phyloP scores from a whole-genome alignment of 306 rosid species.

The Alnus glutinosa region DNA sequence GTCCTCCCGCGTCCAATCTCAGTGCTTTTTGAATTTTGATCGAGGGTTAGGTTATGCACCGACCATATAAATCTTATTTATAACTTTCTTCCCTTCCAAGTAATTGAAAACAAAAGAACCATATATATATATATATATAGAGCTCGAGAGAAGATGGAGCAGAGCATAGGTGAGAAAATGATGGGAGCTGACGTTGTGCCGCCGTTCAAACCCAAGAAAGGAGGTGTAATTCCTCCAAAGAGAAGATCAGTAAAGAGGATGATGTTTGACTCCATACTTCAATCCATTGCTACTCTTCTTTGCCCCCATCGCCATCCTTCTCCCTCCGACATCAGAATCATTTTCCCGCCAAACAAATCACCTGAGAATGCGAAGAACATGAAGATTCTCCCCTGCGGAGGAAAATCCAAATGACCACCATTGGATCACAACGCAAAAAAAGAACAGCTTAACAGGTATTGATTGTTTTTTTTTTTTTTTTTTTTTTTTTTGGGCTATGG shows the following conservation, averaged over 20 bases:
- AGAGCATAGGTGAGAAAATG: not conserved
- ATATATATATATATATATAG: too few species aligned
- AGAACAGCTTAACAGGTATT: too few species aligned
- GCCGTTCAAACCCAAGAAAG: conserved; percentile 28
- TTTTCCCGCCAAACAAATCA: not conserved
- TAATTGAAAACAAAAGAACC: too few species aligned
- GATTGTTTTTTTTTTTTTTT: too few species aligned
- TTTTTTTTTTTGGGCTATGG: too few species aligned
- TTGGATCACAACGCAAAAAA: not conserved
- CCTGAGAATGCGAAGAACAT: not conserved
- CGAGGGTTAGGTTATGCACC: too few species aligned
- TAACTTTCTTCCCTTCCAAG: too few species aligned
- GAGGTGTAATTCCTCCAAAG: conserved; percentile 34
- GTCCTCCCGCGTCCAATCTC: too few species aligned
- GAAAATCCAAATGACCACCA: not conserved
- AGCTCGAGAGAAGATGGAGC: conserved; percentile 21
- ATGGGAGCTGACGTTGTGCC: conserved; percentile 11
- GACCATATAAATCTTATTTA: too few species aligned
- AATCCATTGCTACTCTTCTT: not conserved
- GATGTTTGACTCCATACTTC: conserved; percentile 9
- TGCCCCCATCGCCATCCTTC: not conserved
- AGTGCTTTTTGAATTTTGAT: too few species aligned
- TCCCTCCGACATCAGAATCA: not conserved
- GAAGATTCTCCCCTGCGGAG: not conserved
- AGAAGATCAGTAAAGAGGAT: conserved; percentile 25